Percentiles rank a stretch among this genome's conserved stretches.
Conservation (phyloP, 2,329 filamentous ascomycete genomes). For the Huntiella abstrusa region DNA sequence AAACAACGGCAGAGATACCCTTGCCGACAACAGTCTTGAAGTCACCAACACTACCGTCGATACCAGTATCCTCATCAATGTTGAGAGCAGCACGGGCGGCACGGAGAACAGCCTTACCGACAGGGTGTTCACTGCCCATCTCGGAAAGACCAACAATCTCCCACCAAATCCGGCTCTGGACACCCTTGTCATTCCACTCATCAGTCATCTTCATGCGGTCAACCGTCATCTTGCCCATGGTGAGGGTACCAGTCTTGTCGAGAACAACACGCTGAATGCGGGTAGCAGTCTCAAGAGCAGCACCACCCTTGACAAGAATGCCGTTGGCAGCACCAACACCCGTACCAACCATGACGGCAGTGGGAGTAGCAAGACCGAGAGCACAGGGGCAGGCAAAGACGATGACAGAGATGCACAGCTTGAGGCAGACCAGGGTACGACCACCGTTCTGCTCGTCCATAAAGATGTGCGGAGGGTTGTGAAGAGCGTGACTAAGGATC, state of each 20-base stretch:
- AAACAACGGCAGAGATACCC: slow-evolving; percentile 65
- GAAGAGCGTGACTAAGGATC: slow-evolving; percentile 71
- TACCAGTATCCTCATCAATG: slow-evolving; percentile 48
- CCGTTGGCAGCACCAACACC: slow-evolving; percentile 88
- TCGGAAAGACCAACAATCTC: slow-evolving; percentile 87
- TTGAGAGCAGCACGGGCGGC: slow-evolving; percentile 61
- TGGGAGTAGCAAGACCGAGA: slow-evolving; percentile 86
- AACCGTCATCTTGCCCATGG: slow-evolving; percentile 88
- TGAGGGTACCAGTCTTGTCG: slow-evolving; percentile 92
- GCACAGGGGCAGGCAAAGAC: slow-evolving; percentile 96
- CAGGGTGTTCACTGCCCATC: slow-evolving; percentile 87
- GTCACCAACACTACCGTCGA: slow-evolving; percentile 71
- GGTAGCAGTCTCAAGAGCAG: slow-evolving; percentile 74
- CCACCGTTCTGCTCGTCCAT: slow-evolving; percentile 62
- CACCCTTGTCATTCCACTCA: slow-evolving; percentile 50
- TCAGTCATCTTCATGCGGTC: slow-evolving; percentile 48
- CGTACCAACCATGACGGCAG: slow-evolving; percentile 98
- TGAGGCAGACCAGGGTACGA: slow-evolving; percentile 87
- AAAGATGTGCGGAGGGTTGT: slow-evolving; percentile 79
- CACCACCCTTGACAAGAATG: slow-evolving; percentile 94
- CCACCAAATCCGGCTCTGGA: slow-evolving; percentile 73
- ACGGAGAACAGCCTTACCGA: slow-evolving; percentile 69
- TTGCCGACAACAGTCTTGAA: slow-evolving; percentile 71
- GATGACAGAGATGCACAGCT: slow-evolving; percentile 95
- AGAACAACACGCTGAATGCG: slow-evolving; percentile 80